Base-by-base conservation (phyloP, 495 filamentous ascomycete genomes). In the Daldinia bambusicola region DNA sequence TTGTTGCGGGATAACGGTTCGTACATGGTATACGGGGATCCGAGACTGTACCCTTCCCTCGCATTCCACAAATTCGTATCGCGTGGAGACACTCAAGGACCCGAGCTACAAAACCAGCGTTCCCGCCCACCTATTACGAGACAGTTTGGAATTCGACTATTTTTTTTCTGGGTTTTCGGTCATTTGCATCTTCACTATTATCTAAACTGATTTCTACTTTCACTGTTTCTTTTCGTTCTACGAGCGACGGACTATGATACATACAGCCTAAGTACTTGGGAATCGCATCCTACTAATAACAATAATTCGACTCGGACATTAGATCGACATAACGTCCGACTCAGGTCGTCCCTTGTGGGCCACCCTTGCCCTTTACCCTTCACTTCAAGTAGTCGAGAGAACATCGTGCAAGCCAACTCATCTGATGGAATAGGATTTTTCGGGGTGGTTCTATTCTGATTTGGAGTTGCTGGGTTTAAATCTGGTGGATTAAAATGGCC, bases 41-140 rank as follows among this genome's bases (percentile, higher is more conserved):
- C 70, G 75, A 77, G 74, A 71, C 75, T 69, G 61, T 72, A 56
- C 74, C 73, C 66, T 74, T 73, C 70, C 68, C 66, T 76, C 67
- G 59, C 73, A 75, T 74, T 69, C 75, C 73, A 75, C 67, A 72
- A 70, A 72, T 77, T 77, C 75, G 75, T 77, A 77, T 77, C 70
- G 74, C 75, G 70, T 74, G 75, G 69, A 71, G 63, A 69, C 70
- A 37, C 61, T 62, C 63, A 57, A 61, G 38, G 67, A 68, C 69
- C 69, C 68, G 68, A 76, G 74, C 71, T 74, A 77, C 74, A 77
- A 77, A 77, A 74, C 73, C 69, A 67, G 48, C 70, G 65, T 74
- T 70, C 61, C 73, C 73, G 74, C 75, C 74, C 61, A 69, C 72
- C 66, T 72, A 59, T 69, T 70, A 63, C 70, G 20, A 69, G 62